These are phyloP conservation scores for Fusarium hostae DNA, from an alignment of 2,329 filamentous ascomycete genomes.

Conservation along the genomic window DNA sequence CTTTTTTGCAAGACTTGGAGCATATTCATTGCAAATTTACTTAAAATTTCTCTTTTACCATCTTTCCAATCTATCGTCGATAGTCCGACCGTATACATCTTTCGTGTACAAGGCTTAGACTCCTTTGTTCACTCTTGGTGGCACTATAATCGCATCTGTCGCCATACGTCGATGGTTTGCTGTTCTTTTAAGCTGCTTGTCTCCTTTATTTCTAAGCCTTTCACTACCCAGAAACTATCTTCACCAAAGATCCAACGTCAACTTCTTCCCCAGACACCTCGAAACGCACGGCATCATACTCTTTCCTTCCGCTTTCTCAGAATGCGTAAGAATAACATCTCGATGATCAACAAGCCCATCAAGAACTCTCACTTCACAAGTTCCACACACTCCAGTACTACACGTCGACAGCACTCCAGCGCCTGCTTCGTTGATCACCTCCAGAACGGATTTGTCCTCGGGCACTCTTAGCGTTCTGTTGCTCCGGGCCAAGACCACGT, in stretches of 20 bases:
- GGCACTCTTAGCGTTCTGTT: not conserved
- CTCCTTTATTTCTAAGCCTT: not conserved
- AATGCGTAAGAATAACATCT: not conserved
- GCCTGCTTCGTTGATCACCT: not conserved
- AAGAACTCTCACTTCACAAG: not conserved
- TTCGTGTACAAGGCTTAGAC: no score
- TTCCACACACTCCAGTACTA: not conserved
- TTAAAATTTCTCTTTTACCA: fast-evolving
- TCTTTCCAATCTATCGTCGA: fast-evolving
- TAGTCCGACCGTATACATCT: fast-evolving
- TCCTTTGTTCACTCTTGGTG: not conserved
- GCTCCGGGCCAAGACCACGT: fast-evolving
- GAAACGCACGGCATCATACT: not conserved
- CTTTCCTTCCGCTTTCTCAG: not conserved
- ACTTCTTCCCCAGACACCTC: not conserved
- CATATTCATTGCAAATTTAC: fast-evolving
- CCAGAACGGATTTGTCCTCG: not conserved
- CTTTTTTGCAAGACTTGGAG: fast-evolving
- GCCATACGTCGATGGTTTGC: not conserved
- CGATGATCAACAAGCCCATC: not conserved
- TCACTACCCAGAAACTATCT: fast-evolving
- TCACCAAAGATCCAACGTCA: not conserved
- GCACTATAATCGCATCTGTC: fast-evolving
- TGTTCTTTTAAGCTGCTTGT: no score
- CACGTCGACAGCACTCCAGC: not conserved